Evolutionary conservation across 2,329 filamentous ascomycete species (phyloP).

Genomic region (Beauveria pseudobassiana): DNA sequence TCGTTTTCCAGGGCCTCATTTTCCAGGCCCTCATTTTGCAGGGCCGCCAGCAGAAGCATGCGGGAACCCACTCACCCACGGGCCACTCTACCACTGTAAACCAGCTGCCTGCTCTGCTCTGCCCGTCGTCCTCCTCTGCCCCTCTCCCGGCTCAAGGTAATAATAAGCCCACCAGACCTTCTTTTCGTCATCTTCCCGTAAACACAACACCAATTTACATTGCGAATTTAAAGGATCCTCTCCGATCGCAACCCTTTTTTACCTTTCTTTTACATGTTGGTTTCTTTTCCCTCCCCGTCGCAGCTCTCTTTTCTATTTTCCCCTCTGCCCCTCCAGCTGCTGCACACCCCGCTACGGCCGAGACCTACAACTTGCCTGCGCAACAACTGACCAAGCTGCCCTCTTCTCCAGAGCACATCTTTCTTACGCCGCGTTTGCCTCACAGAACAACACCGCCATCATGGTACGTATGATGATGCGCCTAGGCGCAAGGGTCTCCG

Average conservation of each 20-base stretch:
- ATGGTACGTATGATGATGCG: constrained; percentile 9
- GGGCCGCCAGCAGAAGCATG: constrained; percentile 5
- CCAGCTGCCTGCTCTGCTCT: constrained; percentile 1
- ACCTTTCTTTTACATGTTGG: not conserved
- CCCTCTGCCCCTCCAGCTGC: not conserved
- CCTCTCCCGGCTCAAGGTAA: not conserved
- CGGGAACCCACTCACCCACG: constrained; percentile 16
- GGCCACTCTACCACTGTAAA: constrained; percentile 14
- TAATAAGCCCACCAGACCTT: constrained; percentile 7
- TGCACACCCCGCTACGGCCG: constrained; percentile 6
- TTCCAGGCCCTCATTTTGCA: not conserved
- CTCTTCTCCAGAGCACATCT: constrained; percentile 8
- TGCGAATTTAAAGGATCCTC: not conserved
- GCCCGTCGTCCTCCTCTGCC: not conserved
- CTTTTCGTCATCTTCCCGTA: not conserved
- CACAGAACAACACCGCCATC: constrained; percentile 6
- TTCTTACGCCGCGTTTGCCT: not conserved
- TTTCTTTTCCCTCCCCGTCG: not conserved
- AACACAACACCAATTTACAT: not conserved
- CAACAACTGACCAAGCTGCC: constrained; percentile 11
- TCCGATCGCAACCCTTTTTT: not conserved
- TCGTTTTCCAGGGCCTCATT: not conserved
- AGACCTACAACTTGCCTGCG: not conserved
- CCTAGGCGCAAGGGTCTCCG: not conserved
- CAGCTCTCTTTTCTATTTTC: not conserved